Base-by-base conservation (phyloP, 306 rosid species). In the Chamaecrista fasciculata region DNA sequence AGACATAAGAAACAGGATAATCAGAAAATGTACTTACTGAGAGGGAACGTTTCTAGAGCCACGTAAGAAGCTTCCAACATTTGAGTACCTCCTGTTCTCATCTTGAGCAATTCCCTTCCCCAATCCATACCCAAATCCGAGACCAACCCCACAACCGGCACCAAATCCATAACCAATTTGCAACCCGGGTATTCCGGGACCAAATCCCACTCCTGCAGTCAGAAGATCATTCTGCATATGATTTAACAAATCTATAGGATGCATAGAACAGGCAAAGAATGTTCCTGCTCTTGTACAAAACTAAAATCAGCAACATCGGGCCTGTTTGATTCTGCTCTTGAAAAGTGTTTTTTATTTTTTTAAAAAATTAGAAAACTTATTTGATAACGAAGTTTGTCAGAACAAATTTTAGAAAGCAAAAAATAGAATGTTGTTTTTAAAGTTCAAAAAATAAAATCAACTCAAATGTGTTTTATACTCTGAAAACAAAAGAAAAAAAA, bases 101-200 rank as follows among this genome's bases (percentile, higher is more conserved):
- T 93, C 96, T 60, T 81, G 87, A 19, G 97, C 94, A 29, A 88
- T 57, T 69, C 98, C 98, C 73, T 76, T 90, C 12, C 98, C 98
- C n/a, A 81, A 20, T 44, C 96, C 98, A 70, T 93, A 93, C 60
- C 98, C 98, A 73, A 90, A 90, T 55, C 98, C 97, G 50, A 93
- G 24, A 26, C 97, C 96, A 79, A 88, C 79, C 50, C 98, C 97
- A 58, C 97, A 93, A 42, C 97, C 97, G 71, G 86, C 96, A 73
- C 98, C 97, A 25, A 93, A 50, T 47, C 98, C 97, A 48, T 86
- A 50, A 58, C 90, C 98, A 77, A 90, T 33, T 75, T 90, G 94
- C 20, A 93, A 46, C 36, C 97, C 97, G 21, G 94, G 97, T 77
- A 88, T 93, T 77, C 97, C 96, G 29, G 96, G 94, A 59, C 97